Evolutionary conservation across 1,139 yeast genomes (phyloP).

Genomic region (Suhomyces guaymorum): DNA sequence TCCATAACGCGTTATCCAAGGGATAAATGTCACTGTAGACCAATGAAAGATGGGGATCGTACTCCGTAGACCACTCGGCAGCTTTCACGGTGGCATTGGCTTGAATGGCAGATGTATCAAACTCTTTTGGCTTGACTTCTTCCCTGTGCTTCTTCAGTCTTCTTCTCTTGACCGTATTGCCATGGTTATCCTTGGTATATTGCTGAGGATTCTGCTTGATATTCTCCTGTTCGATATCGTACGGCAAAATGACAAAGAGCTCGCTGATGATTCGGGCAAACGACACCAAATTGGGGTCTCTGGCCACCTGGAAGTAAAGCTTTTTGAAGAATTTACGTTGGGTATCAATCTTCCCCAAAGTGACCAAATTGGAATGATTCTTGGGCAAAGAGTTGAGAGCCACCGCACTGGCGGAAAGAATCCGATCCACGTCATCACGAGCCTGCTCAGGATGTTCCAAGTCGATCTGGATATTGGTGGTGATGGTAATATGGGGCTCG

Average conservation of each 20-base stretch:
- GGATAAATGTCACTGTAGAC: conserved; percentile 70
- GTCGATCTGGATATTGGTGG: conserved; percentile 56
- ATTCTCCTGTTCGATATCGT: conserved; percentile 38
- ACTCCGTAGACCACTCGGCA: conserved; percentile 61
- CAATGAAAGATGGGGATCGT: conserved; percentile 72
- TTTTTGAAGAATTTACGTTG: conserved; percentile 45
- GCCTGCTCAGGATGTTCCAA: conserved; percentile 37
- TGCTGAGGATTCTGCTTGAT: conserved; percentile 42
- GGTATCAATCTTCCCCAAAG: conserved; percentile 39
- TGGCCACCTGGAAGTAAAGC: conserved; percentile 57
- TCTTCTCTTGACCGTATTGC: conserved; percentile 30
- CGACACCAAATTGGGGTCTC: conserved; percentile 59
- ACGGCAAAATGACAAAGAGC: conserved; percentile 55
- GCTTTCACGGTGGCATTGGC: conserved; percentile 38
- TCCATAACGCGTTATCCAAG: conserved; percentile 66
- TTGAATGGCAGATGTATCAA: conserved; percentile 29
- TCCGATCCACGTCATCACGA: conserved; percentile 57
- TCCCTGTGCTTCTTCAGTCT: conserved; percentile 22
- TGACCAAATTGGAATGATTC: conserved; percentile 38
- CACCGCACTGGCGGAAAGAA: conserved; percentile 65
- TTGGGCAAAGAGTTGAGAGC: conserved; percentile 56
- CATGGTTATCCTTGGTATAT: conserved; percentile 38
- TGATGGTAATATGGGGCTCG: conserved; percentile 78
- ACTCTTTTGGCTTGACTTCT: conserved; percentile 17
- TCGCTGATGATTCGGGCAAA: conserved; percentile 73